Evolutionary conservation across 208 protist species (phyloP), one percentile per base, ranked within the genome.

Genomic region (Angomonas deanei): DNA sequence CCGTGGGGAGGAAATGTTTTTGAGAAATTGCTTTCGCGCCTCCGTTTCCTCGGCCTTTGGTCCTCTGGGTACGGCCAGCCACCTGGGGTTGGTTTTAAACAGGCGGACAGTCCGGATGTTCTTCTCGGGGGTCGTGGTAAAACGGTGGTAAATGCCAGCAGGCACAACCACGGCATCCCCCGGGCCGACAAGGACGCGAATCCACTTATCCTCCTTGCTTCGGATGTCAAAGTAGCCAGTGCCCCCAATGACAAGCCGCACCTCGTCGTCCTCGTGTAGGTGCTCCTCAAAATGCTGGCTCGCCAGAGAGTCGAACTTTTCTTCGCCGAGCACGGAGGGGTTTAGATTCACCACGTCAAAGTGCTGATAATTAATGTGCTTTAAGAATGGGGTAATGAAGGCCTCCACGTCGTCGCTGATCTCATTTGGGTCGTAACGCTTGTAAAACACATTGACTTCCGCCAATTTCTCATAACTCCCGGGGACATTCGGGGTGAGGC

Each of bases 221-320:
- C 90, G 82, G 2, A 97, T 67, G 71, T 97, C 92, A 69, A 97
- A 96, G 63, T 92, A 94, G 23, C 86, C 88, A 4, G 58, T 60
- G 5, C 92, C 92, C 2, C 72, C 81, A 0, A 89, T 23, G 21
- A 94, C 60, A 27, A 88, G 69, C 1, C 92, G 82, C 30, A 94
- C 84, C 71, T 97, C 91, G 48, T 97, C 92, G 64, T 95, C 90
- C 50, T 91, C 82, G 78, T 96, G 90, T 15, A 92, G 34, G 66
- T 96, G 92, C 67, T 96, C 86, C 21, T 32, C 30, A 50, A 90
- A 94, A 69, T 91, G 88, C 54, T 53, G 65, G 38, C 57, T 26
- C 10, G 88, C 61, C 24, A 86, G 68, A 31, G 75, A 36, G 17
- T 82, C 77, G 54, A 83, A 87, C 59, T 4, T 4, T n/a, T n/a